Base-by-base conservation (phyloP, 2,329 filamentous ascomycete species). In the Ambrosiella xylebori region DNA sequence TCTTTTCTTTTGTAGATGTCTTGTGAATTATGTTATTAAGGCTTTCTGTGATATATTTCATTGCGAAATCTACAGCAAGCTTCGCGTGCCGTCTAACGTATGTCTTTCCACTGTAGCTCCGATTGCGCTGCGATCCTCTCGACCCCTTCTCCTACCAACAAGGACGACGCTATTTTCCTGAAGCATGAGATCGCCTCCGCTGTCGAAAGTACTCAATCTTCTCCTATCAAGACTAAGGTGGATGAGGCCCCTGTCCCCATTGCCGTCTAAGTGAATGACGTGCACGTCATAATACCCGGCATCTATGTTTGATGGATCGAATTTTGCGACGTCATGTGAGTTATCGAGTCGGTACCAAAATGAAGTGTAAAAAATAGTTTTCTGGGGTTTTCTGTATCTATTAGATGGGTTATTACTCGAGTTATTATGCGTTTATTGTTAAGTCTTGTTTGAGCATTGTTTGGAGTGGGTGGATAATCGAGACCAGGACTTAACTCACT, bases 141-240 rank as follows among this genome's bases (percentile, higher is more conserved):
- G 41, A 70, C 68, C 57, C 70, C 72, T 58, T 68, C 69, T 52
- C 68, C 73, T 57, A 77, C 75, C 52, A 74, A 77, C 62, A 74
- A 70, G 60, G 76, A 78, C 62, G 77, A 80, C 64, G 72, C 74
- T 59, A 79, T 77, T n/a, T 73, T 80, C 63, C 73, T 74, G 61
- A 72, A 76, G 53, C 75, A 79, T 61, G 72, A 72, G 58, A 71
- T 71, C 56, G 68, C 71, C 57, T 71, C 70, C 57, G 68, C 27
- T 27, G 27, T 70, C 57, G 71, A 71, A 62, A 75, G 72, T 65
- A 70, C 72, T 63, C 69, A 74, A 62, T 74, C 73, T 35, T 79
- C 77, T 49, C 76, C 77, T 35, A 64, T 67, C 39, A 68, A 68
- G 62, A 67, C 66, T 61, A 65, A 66, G 36, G 36, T 35, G 12